Percentiles rank a stretch among this genome's conserved stretches.
These are phyloP conservation scores for Tricholoma bakamatsutake DNA, from an alignment of 768 basidiomycete genomes.

Conservation along the genomic window DNA sequence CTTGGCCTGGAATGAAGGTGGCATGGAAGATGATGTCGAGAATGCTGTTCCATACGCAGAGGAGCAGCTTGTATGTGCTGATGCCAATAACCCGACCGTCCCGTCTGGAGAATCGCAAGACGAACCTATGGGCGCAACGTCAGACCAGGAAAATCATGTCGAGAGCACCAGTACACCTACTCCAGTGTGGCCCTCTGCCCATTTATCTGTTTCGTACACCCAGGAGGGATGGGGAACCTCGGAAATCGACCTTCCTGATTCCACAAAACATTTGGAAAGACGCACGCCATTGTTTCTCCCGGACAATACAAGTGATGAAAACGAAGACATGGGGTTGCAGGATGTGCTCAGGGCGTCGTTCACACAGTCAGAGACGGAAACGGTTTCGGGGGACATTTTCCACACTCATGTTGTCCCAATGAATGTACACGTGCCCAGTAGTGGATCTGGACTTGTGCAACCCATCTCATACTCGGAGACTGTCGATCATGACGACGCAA, in stretches of 20 bases:
- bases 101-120: neutral
- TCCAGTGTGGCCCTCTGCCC: neutral
- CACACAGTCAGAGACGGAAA: neutral
- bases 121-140: neutral
- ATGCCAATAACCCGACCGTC: neutral
- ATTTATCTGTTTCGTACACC: neutral
- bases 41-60: neutral
- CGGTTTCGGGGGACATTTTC: neutral
- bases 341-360: neutral
- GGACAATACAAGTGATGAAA: neutral
- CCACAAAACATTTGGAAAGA: neutral
- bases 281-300: neutral
- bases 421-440: neutral
- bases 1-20: neutral
- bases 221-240: neutral
- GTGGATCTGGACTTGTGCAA: neutral
- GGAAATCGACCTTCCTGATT: neutral
- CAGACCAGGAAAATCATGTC: neutral
- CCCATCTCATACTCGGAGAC: neutral
- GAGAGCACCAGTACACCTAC: neutral
- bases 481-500: neutral
- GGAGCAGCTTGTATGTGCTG: neutral
- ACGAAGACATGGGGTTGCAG: neutral
- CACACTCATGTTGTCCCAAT: too few species aligned
- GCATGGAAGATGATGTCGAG: neutral